Percentiles rank a stretch among this genome's conserved stretches.
Conservation (phyloP, 306 rosid genomes). For the Rosa persica region DNA sequence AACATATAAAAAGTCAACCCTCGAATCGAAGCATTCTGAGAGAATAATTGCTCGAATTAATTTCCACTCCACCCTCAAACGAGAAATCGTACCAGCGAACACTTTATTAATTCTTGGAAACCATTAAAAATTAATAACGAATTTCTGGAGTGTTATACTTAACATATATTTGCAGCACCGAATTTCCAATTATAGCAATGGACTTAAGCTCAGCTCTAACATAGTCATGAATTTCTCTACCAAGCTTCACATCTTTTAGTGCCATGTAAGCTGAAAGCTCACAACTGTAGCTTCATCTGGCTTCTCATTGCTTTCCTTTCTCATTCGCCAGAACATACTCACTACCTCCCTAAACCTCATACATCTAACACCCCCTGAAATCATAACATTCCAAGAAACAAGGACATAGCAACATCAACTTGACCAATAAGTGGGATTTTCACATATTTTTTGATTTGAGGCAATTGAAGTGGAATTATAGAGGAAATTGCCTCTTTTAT, state of each 20-base stretch:
- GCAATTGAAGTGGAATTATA: conserved; percentile 56
- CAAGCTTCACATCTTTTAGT: conserved; percentile 51
- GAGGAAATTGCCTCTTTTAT: conserved; percentile 58
- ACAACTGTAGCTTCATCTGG: conserved; percentile 62
- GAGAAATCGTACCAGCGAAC: too few relatives aligned
- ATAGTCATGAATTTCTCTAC: conserved; percentile 59
- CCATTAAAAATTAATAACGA: too few relatives aligned
- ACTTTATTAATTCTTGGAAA: too few relatives aligned
- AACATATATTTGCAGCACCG: conserved; percentile 62
- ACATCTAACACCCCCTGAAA: conserved; percentile 57
- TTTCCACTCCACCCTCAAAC: too few relatives aligned
- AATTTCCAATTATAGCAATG: conserved; percentile 46
- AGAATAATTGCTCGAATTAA: too few relatives aligned
- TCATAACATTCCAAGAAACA: conserved; percentile 71
- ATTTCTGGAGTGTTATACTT: too few relatives aligned
- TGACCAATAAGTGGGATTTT: conserved; percentile 48
- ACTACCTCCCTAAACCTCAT: conserved; percentile 50
- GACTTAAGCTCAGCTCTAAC: conserved; percentile 43
- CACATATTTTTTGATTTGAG: conserved; percentile 52
- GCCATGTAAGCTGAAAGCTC: conserved; percentile 60
- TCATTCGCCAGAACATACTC: conserved; percentile 42
- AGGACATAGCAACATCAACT: conserved; percentile 51
- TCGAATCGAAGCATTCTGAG: too few relatives aligned
- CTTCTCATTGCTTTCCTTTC: conserved; percentile 40
- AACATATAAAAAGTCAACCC: too few relatives aligned